Percentiles rank a stretch among this genome's conserved stretches.
Conservation (phyloP, 2,329 filamentous ascomycete species). For the Talaromyces sp. region DNA sequence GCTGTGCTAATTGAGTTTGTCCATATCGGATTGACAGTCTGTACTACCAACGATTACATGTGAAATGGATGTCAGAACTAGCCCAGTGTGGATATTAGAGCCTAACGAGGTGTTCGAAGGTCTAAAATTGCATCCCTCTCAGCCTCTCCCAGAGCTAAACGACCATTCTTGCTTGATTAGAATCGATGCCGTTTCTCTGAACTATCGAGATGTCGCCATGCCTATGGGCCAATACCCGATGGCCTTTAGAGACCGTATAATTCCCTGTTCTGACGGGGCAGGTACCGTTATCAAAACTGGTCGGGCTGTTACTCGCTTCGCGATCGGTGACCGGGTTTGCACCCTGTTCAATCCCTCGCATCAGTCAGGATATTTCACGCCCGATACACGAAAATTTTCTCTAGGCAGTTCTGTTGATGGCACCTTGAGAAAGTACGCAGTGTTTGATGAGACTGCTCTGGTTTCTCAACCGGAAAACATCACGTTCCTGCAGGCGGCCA, state of each 20-base stretch:
- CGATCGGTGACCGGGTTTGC: background rate
- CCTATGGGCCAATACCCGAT: background rate
- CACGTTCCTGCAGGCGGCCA: conserved; percentile 49
- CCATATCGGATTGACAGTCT: background rate
- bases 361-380: background rate
- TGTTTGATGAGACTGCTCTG: conserved; percentile 63
- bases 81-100: background rate
- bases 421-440: conserved; percentile 57
- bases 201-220: background rate
- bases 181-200: background rate
- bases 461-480: conserved; percentile 58
- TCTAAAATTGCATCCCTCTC: background rate
- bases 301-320: background rate
- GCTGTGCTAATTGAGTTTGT: background rate
- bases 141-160: background rate
- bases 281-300: background rate
- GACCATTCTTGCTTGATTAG: background rate
- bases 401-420: background rate
- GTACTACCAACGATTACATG: background rate
- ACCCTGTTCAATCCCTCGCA: background rate
- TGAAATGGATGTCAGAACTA: background rate
- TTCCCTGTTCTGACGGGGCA: background rate
- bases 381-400: background rate
- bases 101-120: background rate
- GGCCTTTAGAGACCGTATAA: background rate